Evolutionary conservation across 2,329 filamentous ascomycete species (phyloP).

Genomic region (Calycina marina): DNA sequence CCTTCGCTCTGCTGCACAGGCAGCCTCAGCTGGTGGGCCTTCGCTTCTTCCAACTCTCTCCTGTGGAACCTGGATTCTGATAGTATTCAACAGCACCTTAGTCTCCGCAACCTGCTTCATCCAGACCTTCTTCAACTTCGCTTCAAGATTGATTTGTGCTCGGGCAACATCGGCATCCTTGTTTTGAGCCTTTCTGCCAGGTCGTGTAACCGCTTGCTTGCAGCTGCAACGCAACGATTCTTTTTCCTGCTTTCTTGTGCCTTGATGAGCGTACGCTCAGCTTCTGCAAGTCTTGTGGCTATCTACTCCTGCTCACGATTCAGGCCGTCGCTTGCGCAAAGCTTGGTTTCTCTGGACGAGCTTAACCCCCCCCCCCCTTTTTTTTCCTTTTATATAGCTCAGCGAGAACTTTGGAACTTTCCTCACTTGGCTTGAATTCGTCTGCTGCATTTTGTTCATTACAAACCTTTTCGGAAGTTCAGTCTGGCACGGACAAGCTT

Average conservation of each 20-base stretch:
- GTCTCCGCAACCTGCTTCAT: slow-evolving; percentile 1
- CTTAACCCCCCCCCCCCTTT: not conserved
- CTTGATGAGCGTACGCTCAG: not conserved
- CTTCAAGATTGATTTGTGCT: not conserved
- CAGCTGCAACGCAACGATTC: not conserved
- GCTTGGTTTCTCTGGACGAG: not conserved
- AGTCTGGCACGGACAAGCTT: not conserved
- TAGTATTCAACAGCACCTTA: not conserved
- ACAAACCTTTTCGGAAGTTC: not conserved
- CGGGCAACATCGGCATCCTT: not conserved
- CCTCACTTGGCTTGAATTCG: not conserved
- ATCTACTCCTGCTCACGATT: no score
- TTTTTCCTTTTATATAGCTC: not conserved
- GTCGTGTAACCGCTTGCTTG: not conserved
- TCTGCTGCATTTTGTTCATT: not conserved
- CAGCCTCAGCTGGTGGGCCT: no score
- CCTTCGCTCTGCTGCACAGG: no score
- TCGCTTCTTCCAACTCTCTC: no score
- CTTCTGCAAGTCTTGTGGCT: not conserved
- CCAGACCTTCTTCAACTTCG: slow-evolving; percentile 1
- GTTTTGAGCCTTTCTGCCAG: not conserved
- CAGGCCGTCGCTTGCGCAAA: not conserved
- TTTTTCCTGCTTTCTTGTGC: not conserved
- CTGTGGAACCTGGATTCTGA: no score
- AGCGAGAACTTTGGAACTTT: not conserved